Base-by-base conservation (phyloP, 1,284 basidiomycete species). In the Rhodotorula sp. region DNA sequence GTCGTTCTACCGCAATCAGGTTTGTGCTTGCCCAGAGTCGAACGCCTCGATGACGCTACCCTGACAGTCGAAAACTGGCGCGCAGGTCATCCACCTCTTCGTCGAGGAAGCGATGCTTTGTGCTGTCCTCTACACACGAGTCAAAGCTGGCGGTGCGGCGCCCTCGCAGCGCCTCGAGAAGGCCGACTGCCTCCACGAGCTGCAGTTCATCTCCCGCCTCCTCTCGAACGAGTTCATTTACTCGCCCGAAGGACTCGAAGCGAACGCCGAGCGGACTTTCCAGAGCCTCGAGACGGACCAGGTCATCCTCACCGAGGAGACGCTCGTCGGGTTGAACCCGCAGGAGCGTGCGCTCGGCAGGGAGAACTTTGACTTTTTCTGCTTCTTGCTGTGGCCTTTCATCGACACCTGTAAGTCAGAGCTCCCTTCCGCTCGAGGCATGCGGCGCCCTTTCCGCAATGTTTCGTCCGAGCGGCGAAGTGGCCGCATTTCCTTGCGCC, bases 211-310 rank as follows among this genome's bases (percentile, higher is more conserved):
- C 64, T 80, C 79, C 3, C 70, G 76, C 6, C 71, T 81, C 18
- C 69, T 81, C 30, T 77, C 79, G 63, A 79, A 80, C 75, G 80
- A 81, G 64, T 81, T 81, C 30, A 79, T 81, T 29, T 81, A 77
- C 68, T 76, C 77, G 17, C 77, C 79, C 18, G 79, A 79, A 49
- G 73, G 77, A 15, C 74, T 81, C 55, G 78, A 79, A 66, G 68
- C 67, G 62, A 81, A 81, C 58, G 78, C 79, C 7, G 72, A 75
- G 45, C 69, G 75, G 60, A 65, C 67, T 24, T 63, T 71, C 45
- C 30, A 29, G 0, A 60, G 51, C 14, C 66, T 64, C 46, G 69
- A 67, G 62, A 26, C 45, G 20, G 75, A 76, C 57, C 67, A 66
- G 18, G 72, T 76, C 24, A 60, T 75, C n/a, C 37, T 65, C 6